A percentile compares a stretch with the other conserved stretches of the same genome.
These are phyloP conservation scores for Mucor racemosus DNA, from an alignment of 371 early-diverging fungal genomes.

Conservation along the genomic window DNA sequence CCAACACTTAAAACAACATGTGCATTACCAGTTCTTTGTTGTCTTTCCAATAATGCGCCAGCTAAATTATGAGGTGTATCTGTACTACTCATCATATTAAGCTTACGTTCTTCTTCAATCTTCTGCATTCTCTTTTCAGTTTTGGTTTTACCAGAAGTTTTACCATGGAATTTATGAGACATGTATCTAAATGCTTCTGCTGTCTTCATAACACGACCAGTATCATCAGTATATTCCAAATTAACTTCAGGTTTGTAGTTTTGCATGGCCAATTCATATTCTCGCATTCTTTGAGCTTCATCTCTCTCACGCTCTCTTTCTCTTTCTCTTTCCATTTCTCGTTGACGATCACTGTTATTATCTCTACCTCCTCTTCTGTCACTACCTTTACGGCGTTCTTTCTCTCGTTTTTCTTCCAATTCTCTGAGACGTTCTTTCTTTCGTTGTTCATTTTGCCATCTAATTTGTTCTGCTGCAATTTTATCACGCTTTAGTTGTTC, in stretches of 20 bases:
- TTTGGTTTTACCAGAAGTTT: conserved; percentile 91
- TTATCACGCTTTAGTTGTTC: conserved; percentile 71
- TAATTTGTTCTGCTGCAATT: conserved; percentile 64
- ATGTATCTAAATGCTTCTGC: conserved; percentile 93
- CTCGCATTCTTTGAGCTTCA: conserved; percentile 72
- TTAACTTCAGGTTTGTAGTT: conserved; percentile 90
- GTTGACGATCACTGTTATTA: conserved; percentile 38
- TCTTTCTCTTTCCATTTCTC: conserved; percentile 50
- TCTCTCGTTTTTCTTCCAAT: conserved; percentile 38
- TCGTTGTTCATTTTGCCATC: conserved; percentile 75
- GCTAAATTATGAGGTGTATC: conserved; percentile 84
- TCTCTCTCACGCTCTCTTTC: conserved; percentile 61
- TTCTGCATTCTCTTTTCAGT: conserved; percentile 88
- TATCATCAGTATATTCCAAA: conserved; percentile 90
- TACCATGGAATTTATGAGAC: conserved; percentile 97
- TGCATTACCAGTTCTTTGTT: conserved; percentile 75
- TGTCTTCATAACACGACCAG: conserved; percentile 77
- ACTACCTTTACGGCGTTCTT: conserved; percentile 35
- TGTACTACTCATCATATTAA: conserved; percentile 76
- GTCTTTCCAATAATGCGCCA: conserved; percentile 73
- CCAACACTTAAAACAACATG: conserved; percentile 86
- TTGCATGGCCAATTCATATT: conserved; percentile 82
- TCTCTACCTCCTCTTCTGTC: conserved; percentile 32
- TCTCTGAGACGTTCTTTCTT: conserved; percentile 59
- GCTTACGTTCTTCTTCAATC: conserved; percentile 79